Conservation (phyloP, 805 yeast species). For the Scheffersomyces coipomensis region DNA sequence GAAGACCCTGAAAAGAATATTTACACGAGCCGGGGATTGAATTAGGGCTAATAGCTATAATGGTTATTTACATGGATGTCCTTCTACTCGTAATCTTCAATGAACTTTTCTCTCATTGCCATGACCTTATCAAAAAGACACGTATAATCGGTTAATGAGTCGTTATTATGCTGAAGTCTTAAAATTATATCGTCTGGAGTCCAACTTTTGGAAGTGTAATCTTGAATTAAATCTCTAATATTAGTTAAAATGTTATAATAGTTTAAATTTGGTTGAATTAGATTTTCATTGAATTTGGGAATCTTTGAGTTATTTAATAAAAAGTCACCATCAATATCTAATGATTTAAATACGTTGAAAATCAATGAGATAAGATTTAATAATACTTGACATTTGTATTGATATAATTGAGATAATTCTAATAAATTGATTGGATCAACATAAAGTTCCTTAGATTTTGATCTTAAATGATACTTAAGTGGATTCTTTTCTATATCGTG, state of each 20-base stretch:
- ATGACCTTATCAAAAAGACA: conserved; percentile 21
- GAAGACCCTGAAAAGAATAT: too few species aligned
- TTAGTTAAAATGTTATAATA: conserved; percentile 18
- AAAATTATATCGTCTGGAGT: conserved; percentile 34
- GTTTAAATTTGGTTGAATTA: conserved; percentile 18
- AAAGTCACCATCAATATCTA: conserved; percentile 28
- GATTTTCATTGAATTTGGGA: conserved; percentile 27
- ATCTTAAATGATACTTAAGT: conserved; percentile 46
- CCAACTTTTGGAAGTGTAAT: conserved; percentile 40
- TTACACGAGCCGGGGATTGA: too few species aligned
- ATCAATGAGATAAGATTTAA: conserved; percentile 28
- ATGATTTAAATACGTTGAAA: conserved; percentile 21
- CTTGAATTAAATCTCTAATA: conserved; percentile 22
- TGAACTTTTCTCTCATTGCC: conserved; percentile 18
- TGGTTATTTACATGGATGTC: too few species aligned
- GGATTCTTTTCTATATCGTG: conserved; percentile 47
- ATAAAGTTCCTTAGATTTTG: conserved; percentile 31
- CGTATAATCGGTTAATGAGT: not conserved
- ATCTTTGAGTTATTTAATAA: conserved; percentile 36
- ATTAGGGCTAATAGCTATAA: too few species aligned
- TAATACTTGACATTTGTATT: conserved; percentile 15
- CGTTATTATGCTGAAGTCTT: conserved; percentile 20
- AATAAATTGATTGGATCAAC: conserved; percentile 31
- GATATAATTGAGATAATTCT: conserved; percentile 25
- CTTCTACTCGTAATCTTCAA: conserved; percentile 13